phyloP scores from a whole-genome alignment of 164 flowering plant species.

The Annona squamosa region DNA sequence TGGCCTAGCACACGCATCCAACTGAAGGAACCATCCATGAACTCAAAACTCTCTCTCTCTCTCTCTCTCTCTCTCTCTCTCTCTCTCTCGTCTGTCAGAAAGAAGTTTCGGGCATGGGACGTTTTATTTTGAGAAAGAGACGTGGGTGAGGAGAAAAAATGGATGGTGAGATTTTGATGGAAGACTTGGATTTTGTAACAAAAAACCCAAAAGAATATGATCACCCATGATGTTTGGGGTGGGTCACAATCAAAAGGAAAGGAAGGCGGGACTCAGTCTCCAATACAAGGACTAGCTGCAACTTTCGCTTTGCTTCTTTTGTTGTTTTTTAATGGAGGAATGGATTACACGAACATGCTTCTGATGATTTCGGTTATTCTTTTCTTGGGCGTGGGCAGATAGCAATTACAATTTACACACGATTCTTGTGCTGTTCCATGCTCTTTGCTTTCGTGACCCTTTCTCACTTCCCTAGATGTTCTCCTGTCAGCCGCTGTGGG shows the following conservation, averaged over 20 bases:
- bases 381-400: constrained; percentile 37
- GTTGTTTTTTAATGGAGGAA: constrained; percentile 20
- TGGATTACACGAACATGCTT: constrained; percentile 4
- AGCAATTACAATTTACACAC: constrained; percentile 56
- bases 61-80: constrained; percentile 5
- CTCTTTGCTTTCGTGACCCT: constrained; percentile 49
- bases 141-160: constrained; percentile 20
- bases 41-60: constrained; percentile 15
- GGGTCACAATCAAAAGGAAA: constrained; percentile 11
- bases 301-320: constrained; percentile 42
- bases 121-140: constrained; percentile 27
- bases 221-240: neutral
- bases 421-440: constrained; percentile 44
- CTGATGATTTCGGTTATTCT: constrained; percentile 38
- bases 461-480: constrained; percentile 89
- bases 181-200: constrained; percentile 21
- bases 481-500: constrained; percentile 25
- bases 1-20: constrained; percentile 34
- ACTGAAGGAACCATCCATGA: constrained; percentile 18
- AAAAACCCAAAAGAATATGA: neutral
- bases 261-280: constrained; percentile 51
- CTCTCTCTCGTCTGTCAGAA: constrained; percentile 25
- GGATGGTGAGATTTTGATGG: constrained; percentile 9
- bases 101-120: constrained; percentile 28
- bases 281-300: constrained; percentile 59